Evolutionary conservation across 2,329 filamentous ascomycete species (phyloP), one percentile per base, ranked within the genome.

Genomic region (Aspergillus ustus): DNA sequence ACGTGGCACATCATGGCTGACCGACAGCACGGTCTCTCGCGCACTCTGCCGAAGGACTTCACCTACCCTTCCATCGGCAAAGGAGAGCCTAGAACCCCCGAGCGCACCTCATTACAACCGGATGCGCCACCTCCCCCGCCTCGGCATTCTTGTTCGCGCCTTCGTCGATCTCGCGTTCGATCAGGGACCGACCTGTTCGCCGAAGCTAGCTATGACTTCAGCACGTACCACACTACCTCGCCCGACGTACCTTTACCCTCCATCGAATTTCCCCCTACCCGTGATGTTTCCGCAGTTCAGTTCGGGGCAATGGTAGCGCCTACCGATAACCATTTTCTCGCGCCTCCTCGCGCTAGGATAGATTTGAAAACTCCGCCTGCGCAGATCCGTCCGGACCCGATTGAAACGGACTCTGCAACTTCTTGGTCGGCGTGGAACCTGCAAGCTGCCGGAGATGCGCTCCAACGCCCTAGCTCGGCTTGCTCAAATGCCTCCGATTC

Each of bases 401-500:
- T 72, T 11, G 76, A 78, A 20, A 68, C 69, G 8, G 50, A 63
- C 51, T 72, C 73, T 46, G 61, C 67, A 2, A 69, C 63, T 17
- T 61, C 66, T 15, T 78, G 77, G 75, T 72, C 70, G 29, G 64
- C 72, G 17, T 73, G 71, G 61, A 72, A 75, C 52, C 60, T 67
- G 25, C 67, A 71, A 5, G 72, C 71, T 13, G 66, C 67, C 67
- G 81, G 78, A 31, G 77, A 81, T 52, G 74, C 75, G 22, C 82
- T 87, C 53, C 78, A 79, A 67, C 82, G 87, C 48, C 84, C 87
- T 4, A 79, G 80, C 7, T 89, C 87, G 3, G 81, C 84, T 4
- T 84, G 82, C 67, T 88, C 86, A 2, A 81, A 82, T 59, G 80
- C 84, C 49, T 89, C 87, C 2, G 84, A 89, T 70, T 89, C 87